phyloP scores from a whole-genome alignment of 768 basidiomycete genomes.

The Termitomyces sp. region DNA sequence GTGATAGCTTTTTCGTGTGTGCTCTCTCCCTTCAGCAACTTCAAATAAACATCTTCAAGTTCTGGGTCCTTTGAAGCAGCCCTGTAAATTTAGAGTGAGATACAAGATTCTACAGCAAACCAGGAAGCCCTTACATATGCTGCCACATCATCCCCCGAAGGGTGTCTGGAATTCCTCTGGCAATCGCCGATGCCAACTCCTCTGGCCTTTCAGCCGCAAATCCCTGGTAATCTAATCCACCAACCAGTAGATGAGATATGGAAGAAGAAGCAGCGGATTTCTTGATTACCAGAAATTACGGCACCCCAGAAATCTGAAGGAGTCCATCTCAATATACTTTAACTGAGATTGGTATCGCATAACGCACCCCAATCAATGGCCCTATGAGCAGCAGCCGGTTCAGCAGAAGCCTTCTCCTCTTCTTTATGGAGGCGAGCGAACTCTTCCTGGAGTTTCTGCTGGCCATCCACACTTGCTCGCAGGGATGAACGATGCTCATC shows the following conservation, averaged over 20 bases:
- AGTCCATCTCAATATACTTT: neutral
- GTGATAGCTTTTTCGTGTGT: slow-evolving; percentile 92
- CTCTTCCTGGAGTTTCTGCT: slow-evolving; percentile 71
- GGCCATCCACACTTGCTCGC: slow-evolving; percentile 55
- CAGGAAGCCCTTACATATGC: slow-evolving; percentile 57
- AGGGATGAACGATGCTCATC: slow-evolving; percentile 35
- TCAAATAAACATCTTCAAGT: slow-evolving; percentile 79
- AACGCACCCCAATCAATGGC: slow-evolving; percentile 75
- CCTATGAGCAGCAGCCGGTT: slow-evolving; percentile 30
- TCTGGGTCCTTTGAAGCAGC: slow-evolving; percentile 90
- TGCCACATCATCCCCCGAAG: slow-evolving; percentile 96
- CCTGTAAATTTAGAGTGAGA: slow-evolving; percentile 38
- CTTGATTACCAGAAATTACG: slow-evolving; percentile 71
- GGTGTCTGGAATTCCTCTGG: slow-evolving; percentile 83
- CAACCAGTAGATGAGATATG: slow-evolving; percentile 4
- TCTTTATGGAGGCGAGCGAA: slow-evolving; percentile 64
- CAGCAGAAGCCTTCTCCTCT: slow-evolving; percentile 35
- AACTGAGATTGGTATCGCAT: neutral
- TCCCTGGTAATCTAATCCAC: slow-evolving; percentile 68
- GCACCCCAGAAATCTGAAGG: slow-evolving; percentile 89
- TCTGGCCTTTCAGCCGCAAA: slow-evolving; percentile 80
- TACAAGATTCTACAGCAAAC: slow-evolving; percentile 2
- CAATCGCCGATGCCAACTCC: slow-evolving; percentile 83
- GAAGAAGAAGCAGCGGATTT: neutral
- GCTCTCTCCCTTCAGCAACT: slow-evolving; percentile 77